Base-by-base conservation (phyloP, 306 rosid species). In the Begonia masoniana region DNA sequence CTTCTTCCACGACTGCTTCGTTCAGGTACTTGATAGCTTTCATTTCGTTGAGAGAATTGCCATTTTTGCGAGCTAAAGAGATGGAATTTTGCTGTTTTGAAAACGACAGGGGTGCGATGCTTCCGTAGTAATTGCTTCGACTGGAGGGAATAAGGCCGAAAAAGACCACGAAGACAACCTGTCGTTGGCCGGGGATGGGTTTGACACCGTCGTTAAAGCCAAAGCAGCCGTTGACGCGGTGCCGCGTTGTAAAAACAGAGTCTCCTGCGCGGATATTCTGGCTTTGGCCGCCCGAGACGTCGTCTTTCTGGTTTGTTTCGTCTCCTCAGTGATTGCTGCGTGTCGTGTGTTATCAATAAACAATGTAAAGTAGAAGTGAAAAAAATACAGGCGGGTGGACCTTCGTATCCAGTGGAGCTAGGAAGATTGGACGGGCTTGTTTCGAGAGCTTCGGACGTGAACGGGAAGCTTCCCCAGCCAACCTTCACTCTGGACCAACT, bases 1-100 rank as follows among this genome's bases (percentile, higher is more conserved):
- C 68, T 75, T 82, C 77, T 82, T 82, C 73, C 89, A 82, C 1
- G 89, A 82, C 55, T 82, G 89, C 67, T 62, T 82, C 7, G 89
- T 82, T 15, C 76, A 75, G 72, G 89, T 82, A 55, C 52, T n/a
- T 5, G 8, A 0, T 21, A 45, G 2, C 0, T 5, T 0, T 9
- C 2, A 2, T 4, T n/a, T 1, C 12, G 9, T 17, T 42, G 53
- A 45, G 10, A 45, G 6, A 45, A n/a, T 4, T 12, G 9, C 0
- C 10, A 8, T 12, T 57, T 47, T 59, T 39, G 49, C 10, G 6
- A 13, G 14, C 10, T 36, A n/a, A 3, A 6, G 49, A 4, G 49
- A n/a, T 10, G 49, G 15, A 12, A 10, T 43, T 41, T 42, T 56
- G 11, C 51, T 14, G n/a, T 21, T 15, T 13, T 13, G 12, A 13